Conservation (phyloP, 768 basidiomycete species). For the Naganishia vishniacii region DNA sequence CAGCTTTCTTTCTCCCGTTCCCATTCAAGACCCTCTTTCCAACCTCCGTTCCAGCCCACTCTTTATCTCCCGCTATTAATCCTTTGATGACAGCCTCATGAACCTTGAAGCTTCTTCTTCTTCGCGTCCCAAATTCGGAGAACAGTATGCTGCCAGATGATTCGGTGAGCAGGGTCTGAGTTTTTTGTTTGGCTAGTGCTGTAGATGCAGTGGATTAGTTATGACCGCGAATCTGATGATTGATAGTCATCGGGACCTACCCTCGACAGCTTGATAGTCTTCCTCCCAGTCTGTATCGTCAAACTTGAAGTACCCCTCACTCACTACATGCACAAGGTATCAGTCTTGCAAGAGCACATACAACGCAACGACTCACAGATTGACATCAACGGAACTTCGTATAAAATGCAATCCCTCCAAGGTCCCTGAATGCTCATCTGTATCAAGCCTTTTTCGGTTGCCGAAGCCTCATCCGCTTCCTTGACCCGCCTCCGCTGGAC, state of each 20-base stretch:
- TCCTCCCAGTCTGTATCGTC: conserved; percentile 68
- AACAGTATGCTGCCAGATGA: conserved; percentile 34
- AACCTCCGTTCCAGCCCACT: conserved; percentile 32
- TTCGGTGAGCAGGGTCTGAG: conserved; percentile 52
- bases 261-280: conserved; percentile 58
- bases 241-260: conserved; percentile 49
- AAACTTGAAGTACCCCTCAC: conserved; percentile 76
- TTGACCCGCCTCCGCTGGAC: not conserved
- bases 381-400: conserved; percentile 95
- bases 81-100: conserved; percentile 73
- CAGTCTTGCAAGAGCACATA: not conserved
- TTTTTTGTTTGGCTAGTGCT: conserved; percentile 75
- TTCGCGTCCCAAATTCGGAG: conserved; percentile 51
- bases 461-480: not conserved
- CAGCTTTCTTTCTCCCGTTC: conserved; percentile 38
- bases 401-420: conserved; percentile 60
- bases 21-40: conserved; percentile 15
- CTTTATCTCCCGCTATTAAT: conserved; percentile 61
- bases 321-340: conserved; percentile 38
- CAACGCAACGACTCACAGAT: conserved; percentile 50
- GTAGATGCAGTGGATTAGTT: not conserved
- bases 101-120: conserved; percentile 52
- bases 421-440: conserved; percentile 54
- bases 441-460: conserved; percentile 59
- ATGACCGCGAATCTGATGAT: not conserved